These are phyloP conservation scores for Suhomyces bokatorum DNA, from an alignment of 1,139 yeast species.

Conservation along the genomic window DNA sequence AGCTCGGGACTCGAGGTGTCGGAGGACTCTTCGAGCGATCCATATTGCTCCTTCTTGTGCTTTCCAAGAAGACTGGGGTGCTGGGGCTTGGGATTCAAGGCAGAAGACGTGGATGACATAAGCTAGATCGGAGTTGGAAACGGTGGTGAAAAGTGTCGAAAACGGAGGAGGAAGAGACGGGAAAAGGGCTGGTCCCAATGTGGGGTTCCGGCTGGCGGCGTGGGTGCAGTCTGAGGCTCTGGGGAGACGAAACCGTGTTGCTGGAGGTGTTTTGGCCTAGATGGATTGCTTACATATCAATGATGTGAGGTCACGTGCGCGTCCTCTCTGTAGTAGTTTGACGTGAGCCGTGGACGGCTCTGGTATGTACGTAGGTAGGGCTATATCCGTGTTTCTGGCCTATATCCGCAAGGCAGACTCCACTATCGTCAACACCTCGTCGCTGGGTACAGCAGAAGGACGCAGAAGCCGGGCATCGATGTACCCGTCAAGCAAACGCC, in stretches of 20 bases:
- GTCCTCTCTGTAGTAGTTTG: too few relatives aligned
- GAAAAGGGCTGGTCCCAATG: neutral
- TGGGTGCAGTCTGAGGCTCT: neutral
- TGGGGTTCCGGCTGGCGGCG: neutral
- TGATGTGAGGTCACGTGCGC: neutral
- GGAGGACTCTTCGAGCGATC: neutral
- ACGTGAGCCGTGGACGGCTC: too few relatives aligned
- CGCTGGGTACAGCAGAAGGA: conserved; percentile 19
- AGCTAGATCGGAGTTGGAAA: too few relatives aligned
- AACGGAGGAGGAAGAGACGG: neutral
- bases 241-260: neutral
- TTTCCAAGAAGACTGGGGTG: too few relatives aligned
- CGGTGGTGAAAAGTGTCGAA: neutral
- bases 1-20: neutral
- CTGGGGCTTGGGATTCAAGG: too few relatives aligned
- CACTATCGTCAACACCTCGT: conserved; percentile 14
- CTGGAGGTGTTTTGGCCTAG: neutral
- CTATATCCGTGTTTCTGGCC: too few relatives aligned
- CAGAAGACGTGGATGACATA: too few relatives aligned
- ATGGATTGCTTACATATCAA: neutral
- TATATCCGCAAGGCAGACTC: conserved; percentile 10
- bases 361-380: too few relatives aligned
- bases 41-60: neutral
- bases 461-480: conserved; percentile 53
- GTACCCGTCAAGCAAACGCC: conserved; percentile 64